Conservation (phyloP, 306 rosid genomes). For the Abrus precatorius region DNA sequence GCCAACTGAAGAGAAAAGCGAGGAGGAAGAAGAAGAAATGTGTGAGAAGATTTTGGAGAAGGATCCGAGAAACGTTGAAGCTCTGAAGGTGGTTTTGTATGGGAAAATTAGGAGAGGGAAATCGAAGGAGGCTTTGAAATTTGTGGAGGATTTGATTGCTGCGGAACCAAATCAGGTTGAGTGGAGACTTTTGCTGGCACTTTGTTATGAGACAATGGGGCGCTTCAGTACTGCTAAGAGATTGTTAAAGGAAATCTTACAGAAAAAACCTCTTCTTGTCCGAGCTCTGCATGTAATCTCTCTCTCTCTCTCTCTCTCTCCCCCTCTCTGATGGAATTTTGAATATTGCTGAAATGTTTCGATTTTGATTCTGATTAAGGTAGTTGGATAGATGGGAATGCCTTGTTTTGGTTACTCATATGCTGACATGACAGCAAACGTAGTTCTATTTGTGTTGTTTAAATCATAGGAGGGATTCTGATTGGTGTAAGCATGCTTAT, state of each 20-base stretch:
- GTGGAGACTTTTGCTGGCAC: conserved; percentile 88
- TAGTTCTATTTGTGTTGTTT: conserved; percentile 25
- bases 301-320: conserved; percentile 29
- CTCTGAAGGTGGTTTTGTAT: conserved; percentile 77
- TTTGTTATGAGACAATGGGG: conserved; percentile 86
- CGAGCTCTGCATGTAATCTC: conserved; percentile 90
- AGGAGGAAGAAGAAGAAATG: conserved; percentile 67
- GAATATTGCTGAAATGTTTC: conserved; percentile 19
- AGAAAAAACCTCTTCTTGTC: conserved; percentile 73
- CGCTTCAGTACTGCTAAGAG: conserved; percentile 67
- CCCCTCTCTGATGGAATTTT: conserved; percentile 20
- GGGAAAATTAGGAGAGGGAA: conserved; percentile 83
- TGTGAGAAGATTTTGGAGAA: conserved; percentile 71
- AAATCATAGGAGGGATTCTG: conserved; percentile 10
- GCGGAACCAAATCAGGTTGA: conserved; percentile 80
- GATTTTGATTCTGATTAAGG: conserved; percentile 3
- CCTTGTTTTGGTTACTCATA: conserved; percentile 35
- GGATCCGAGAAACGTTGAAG: conserved; percentile 71
- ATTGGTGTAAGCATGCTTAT: background rate
- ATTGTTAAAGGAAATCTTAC: conserved; percentile 71
- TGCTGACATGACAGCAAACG: background rate
- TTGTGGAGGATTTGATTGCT: conserved; percentile 76
- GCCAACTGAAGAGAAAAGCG: conserved; percentile 47
- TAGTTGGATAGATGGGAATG: background rate
- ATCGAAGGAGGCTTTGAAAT: conserved; percentile 73